Evolutionary conservation across 2,329 filamentous ascomycete species (phyloP).

Genomic region (Fusarium tuaranense): DNA sequence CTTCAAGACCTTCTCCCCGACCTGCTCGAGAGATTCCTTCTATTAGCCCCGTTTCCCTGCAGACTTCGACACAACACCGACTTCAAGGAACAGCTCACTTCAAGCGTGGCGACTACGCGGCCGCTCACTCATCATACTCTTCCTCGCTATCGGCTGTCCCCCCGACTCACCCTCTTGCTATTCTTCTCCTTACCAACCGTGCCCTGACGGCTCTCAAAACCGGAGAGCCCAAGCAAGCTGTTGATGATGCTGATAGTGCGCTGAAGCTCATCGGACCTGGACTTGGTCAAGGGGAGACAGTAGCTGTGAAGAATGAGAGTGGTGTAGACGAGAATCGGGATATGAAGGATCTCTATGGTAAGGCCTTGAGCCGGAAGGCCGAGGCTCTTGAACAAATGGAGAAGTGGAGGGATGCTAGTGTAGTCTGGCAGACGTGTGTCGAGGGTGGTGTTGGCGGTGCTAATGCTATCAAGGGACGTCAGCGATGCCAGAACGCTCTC

Average conservation of each 20-base stretch:
- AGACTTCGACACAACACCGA: conserved; percentile 82
- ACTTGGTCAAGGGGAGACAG: conserved; percentile 83
- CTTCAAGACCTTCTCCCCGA: conserved; percentile 57
- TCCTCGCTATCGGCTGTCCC: conserved; percentile 82
- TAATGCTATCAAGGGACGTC: conserved; percentile 85
- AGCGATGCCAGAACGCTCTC: conserved; percentile 90
- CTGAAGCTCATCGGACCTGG: conserved; percentile 82
- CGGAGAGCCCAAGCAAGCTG: conserved; percentile 88
- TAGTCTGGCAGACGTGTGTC: conserved; percentile 85
- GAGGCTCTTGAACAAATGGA: conserved; percentile 97
- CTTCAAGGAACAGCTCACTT: conserved; percentile 88
- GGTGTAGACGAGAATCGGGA: conserved; percentile 76
- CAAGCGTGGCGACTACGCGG: conserved; percentile 92
- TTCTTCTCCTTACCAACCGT: conserved; percentile 92
- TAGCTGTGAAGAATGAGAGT: conserved; percentile 72
- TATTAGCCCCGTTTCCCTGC: conserved; percentile 76
- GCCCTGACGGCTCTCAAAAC: conserved; percentile 91
- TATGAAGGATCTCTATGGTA: conserved; percentile 94
- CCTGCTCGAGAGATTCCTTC: conserved; percentile 72
- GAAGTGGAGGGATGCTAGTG: conserved; percentile 86
- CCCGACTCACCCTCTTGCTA: conserved; percentile 81
- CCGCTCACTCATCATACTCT: conserved; percentile 86
- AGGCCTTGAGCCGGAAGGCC: conserved; percentile 93
- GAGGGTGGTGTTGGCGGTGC: conserved; percentile 88
- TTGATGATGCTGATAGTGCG: conserved; percentile 85